A percentile compares a stretch with the other conserved stretches of the same genome.
phyloP scores from a whole-genome alignment of 805 yeast genomes.

The Diddensiella caesifluorescens region DNA sequence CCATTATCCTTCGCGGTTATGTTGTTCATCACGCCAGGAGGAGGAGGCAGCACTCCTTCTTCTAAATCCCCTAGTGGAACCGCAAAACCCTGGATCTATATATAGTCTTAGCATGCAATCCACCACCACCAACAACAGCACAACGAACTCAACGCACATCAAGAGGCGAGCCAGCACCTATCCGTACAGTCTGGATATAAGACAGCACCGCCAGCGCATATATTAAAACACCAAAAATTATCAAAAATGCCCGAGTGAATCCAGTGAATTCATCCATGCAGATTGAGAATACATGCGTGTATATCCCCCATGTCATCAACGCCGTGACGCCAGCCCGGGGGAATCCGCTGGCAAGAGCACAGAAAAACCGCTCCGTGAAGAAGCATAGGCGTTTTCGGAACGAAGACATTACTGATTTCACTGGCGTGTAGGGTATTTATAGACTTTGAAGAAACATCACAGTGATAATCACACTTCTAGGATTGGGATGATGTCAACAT shows the following conservation, averaged over 20 bases:
- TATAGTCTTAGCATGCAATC: too few species aligned
- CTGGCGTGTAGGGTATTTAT: too few species aligned
- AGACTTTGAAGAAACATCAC: too few species aligned
- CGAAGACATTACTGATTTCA: too few species aligned
- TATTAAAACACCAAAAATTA: slow-evolving; percentile 18
- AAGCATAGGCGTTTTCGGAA: slow-evolving; percentile 6
- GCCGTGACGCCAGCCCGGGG: slow-evolving; percentile 31
- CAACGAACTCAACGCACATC: too few species aligned
- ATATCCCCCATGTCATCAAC: slow-evolving; percentile 31
- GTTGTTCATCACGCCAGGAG: slow-evolving; percentile 27
- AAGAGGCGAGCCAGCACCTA: slow-evolving; percentile 34
- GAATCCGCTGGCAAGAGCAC: slow-evolving; percentile 24
- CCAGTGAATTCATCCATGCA: slow-evolving; percentile 16
- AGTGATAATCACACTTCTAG: too few species aligned
- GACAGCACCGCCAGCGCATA: slow-evolving; percentile 24
- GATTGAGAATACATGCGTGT: slow-evolving; percentile 22
- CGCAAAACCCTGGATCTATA: slow-evolving; percentile 16
- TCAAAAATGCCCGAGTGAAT: slow-evolving; percentile 10
- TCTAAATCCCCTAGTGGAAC: slow-evolving; percentile 23
- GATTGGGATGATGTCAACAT: too few species aligned
- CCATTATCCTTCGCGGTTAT: slow-evolving; percentile 40
- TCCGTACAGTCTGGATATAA: slow-evolving; percentile 26
- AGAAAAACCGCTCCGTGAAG: slow-evolving; percentile 20
- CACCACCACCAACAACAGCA: too few species aligned
- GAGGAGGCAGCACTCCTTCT: slow-evolving; percentile 19